Evolutionary conservation across 129 eudicot species (phyloP).

Genomic region (Helichrysum umbraculigerum): DNA sequence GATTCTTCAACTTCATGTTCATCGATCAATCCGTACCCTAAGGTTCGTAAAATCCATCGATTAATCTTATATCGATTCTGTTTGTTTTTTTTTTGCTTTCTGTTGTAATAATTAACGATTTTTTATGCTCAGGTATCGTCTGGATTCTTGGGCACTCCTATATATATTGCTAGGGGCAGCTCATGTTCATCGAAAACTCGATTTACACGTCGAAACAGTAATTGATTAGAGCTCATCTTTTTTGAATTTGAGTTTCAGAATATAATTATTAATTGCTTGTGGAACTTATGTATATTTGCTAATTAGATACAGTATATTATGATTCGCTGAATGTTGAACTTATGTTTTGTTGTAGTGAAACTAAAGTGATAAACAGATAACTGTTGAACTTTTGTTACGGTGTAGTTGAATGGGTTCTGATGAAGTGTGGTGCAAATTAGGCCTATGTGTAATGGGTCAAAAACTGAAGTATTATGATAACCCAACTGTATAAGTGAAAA

Average conservation of each 20-base stretch:
- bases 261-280: not conserved
- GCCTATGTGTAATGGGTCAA: not conserved
- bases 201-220: slow-evolving; percentile 43
- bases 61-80: not conserved
- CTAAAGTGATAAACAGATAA: too few species aligned
- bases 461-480: not conserved
- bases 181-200: slow-evolving; percentile 32
- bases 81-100: not conserved
- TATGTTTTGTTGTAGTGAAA: too few species aligned
- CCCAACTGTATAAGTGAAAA: not conserved
- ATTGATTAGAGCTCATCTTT: not conserved
- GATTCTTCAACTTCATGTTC: slow-evolving; percentile 41
- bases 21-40: slow-evolving; percentile 33
- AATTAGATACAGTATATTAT: not conserved
- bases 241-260: slow-evolving; percentile 2
- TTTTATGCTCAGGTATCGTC: not conserved
- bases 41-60: slow-evolving; percentile 34
- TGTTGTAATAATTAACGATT: not conserved
- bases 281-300: not conserved
- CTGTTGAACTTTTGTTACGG: not conserved
- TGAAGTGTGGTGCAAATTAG: not conserved
- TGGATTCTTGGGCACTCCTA: slow-evolving; percentile 44
- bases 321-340: too few species aligned
- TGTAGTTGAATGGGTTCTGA: not conserved
- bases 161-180: slow-evolving; percentile 31